Percentiles rank a stretch among this genome's conserved stretches.
Evolutionary conservation across 441 rosid genomes (phyloP).

Genomic region (Gossypium laxum): DNA sequence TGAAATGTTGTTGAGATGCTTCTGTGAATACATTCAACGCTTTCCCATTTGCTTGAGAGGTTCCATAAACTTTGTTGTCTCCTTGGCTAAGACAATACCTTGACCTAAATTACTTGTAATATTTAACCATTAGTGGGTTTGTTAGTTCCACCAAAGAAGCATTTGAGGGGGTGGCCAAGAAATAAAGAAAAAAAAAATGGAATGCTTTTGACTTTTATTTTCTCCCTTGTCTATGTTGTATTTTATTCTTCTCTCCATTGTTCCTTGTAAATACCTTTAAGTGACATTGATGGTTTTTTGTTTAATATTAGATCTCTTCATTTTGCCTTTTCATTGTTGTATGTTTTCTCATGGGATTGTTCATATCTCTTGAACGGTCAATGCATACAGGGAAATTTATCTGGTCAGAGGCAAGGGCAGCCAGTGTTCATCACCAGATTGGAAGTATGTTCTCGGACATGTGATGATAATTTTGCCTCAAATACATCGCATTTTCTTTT

Average conservation of each 20-base stretch:
- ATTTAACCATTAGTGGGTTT: not conserved
- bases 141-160: not conserved
- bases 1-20: slow-evolving; percentile 6
- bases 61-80: not conserved
- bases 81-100: not conserved
- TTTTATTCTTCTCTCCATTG: not conserved
- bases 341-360: not conserved
- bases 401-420: slow-evolving; percentile 93
- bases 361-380: slow-evolving; percentile 14
- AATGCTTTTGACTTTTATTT: not conserved
- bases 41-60: not conserved
- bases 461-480: slow-evolving; percentile 14
- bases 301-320: not conserved
- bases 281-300: not conserved
- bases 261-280: not conserved
- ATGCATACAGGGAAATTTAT: slow-evolving; percentile 69
- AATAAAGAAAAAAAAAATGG: not conserved
- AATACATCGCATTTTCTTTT: not conserved
- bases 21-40: not conserved
- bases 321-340: not conserved
- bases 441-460: slow-evolving; percentile 48
- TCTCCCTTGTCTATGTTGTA: not conserved
- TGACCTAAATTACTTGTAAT: not conserved
- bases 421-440: slow-evolving; percentile 88
- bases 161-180: not conserved